Conservation (phyloP, 306 rosid species). For the Trichosanthes truncata region DNA sequence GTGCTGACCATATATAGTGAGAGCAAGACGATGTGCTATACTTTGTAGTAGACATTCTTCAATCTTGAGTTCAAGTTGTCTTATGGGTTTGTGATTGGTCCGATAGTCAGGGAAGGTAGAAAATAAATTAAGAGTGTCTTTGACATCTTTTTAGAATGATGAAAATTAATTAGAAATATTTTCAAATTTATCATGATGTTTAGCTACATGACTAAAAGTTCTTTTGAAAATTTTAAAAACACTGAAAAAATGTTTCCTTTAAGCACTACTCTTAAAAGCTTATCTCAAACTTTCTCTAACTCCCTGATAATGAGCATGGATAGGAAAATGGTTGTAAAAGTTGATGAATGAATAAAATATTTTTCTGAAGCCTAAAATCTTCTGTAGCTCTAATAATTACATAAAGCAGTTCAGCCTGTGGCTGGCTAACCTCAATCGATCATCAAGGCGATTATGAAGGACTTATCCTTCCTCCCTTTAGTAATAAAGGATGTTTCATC, state of each 20-base stretch:
- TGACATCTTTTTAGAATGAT: background rate
- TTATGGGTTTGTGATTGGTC: background rate
- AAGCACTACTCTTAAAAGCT: background rate
- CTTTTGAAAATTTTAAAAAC: too few species aligned
- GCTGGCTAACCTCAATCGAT: background rate
- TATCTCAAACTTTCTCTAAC: background rate
- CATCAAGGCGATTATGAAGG: background rate
- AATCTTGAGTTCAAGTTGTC: background rate
- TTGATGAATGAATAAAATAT: background rate
- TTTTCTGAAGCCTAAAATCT: background rate
- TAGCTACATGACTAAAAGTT: too few species aligned
- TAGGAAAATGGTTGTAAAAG: background rate
- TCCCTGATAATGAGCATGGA: background rate
- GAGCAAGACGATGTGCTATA: background rate
- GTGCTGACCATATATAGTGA: background rate
- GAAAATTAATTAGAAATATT: background rate
- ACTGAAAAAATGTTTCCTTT: too few species aligned
- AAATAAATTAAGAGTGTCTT: background rate
- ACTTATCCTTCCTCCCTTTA: background rate
- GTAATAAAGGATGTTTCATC: background rate
- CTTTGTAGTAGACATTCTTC: background rate
- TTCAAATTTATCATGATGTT: background rate
- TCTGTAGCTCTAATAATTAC: background rate
- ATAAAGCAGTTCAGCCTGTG: background rate
- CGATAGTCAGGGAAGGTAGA: background rate